Percentiles rank a stretch among this genome's conserved stretches.
Evolutionary conservation across 164 flowering plant genomes (phyloP).

Genomic region (Piper betle): DNA sequence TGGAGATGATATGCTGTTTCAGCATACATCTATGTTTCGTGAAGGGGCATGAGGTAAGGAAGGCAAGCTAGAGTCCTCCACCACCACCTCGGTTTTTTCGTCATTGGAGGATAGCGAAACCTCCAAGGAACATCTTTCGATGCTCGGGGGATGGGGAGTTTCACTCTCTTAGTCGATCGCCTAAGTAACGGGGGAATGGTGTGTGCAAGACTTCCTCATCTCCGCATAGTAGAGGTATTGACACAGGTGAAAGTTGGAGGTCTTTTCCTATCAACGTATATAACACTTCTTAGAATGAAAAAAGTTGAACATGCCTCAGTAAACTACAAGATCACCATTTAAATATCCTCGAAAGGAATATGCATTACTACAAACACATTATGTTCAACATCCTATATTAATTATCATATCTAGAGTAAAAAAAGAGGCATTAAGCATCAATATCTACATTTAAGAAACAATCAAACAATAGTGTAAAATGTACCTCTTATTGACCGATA

Average conservation of each 20-base stretch:
- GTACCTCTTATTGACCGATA: too few relatives aligned
- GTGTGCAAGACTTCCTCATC: slow-evolving; percentile 23
- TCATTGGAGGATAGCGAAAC: slow-evolving; percentile 65
- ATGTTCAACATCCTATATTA: too few relatives aligned
- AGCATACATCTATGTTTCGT: slow-evolving; percentile 90
- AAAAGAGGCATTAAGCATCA: too few relatives aligned
- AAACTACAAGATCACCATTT: too few relatives aligned
- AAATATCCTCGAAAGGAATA: too few relatives aligned
- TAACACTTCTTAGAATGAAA: background rate
- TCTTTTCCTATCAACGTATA: background rate
- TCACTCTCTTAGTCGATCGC: slow-evolving; percentile 3
- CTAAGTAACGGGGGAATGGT: slow-evolving; percentile 22
- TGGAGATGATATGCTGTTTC: slow-evolving; percentile 68
- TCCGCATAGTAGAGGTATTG: slow-evolving; percentile 29
- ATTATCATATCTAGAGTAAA: too few relatives aligned
- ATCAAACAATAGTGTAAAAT: too few relatives aligned
- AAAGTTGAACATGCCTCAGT: too few relatives aligned
- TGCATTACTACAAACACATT: too few relatives aligned
- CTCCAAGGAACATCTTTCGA: slow-evolving; percentile 56
- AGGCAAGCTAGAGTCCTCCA: slow-evolving; percentile 86
- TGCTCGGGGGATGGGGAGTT: slow-evolving; percentile 29
- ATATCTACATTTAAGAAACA: too few relatives aligned
- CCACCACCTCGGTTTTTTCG: slow-evolving; percentile 72
- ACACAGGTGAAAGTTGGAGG: slow-evolving; percentile 24
- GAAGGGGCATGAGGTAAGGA: slow-evolving; percentile 80